Evolutionary conservation across 2,329 filamentous ascomycete genomes (phyloP), one percentile per base, ranked within the genome.

Genomic region (Magnaporthiopsis incrustans): DNA sequence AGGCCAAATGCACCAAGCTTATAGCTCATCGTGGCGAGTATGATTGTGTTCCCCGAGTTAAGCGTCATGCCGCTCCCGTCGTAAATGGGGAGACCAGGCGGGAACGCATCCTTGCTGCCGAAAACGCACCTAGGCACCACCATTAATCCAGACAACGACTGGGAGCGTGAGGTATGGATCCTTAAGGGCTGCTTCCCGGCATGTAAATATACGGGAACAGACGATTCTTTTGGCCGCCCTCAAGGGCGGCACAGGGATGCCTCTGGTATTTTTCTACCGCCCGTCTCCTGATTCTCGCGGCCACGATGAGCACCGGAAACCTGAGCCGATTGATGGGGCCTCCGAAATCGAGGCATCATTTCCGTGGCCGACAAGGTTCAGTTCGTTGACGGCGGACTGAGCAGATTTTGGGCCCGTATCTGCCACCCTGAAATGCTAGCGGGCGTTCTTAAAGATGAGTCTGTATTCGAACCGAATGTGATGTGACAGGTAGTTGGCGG

Each of bases 191-290:
- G 75, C 75, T 30, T 8, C 71, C 73, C 5, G 81, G 81, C 1
- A 81, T 79, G 57, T 77, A 78, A n/a, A 82, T 67, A 67, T 83
- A 79, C 15, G 82, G 75, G 67, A 80, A 81, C 2, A 83, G 73
- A 65, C 81, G 83, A 65, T 82, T 79, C 67, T 82, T 79, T 15
- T 68, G 66, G 32, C 69, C 70, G 11, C 69, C 67, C 5, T 68
- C 57, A 62, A 77, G 74, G 15, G 67, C 4, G 74, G 73, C 0
- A 74, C 64, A 2, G 73, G 74, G 2, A 76, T 66, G 2, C 73
- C 73, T 2, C 69, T 73, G 18, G 26, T n/a, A 14, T n/a, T 44
- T 5, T 8, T n/a, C 44, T 10, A 8, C 22, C n/a, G 44, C 8
- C 44, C n/a, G 44, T 5, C 44, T 10, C 22, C 5, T 3, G 44